phyloP scores from a whole-genome alignment of 2,329 filamentous ascomycete species.

The Samsoniella hepiali region DNA sequence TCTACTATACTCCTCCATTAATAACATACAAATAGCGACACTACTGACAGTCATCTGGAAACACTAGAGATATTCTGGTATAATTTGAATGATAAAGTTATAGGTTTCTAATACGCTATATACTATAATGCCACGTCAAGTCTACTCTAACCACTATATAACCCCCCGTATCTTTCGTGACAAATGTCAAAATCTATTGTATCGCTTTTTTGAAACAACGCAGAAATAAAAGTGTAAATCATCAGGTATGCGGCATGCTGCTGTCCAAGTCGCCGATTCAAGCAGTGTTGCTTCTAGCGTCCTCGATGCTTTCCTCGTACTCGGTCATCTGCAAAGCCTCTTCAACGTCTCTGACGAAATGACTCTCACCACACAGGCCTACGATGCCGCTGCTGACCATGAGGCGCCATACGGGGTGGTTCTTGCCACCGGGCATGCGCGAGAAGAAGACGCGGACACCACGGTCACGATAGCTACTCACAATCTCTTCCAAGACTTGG shows the following conservation, averaged over 20 bases:
- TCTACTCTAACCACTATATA: neutral
- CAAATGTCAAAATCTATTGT: neutral
- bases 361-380: slow-evolving; percentile 67
- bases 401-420: slow-evolving; percentile 62
- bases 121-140: neutral
- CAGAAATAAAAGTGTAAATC: slow-evolving; percentile 2
- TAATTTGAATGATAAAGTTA: neutral
- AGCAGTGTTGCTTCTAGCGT: slow-evolving; percentile 9
- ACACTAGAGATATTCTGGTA: neutral
- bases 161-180: neutral
- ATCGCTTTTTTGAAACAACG: slow-evolving; percentile 2
- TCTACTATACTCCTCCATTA: no score
- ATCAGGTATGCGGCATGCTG: neutral
- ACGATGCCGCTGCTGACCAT: slow-evolving; percentile 82
- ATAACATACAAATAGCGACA: no score
- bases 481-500: slow-evolving; percentile 88
- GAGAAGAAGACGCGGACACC: slow-evolving; percentile 77
- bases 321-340: slow-evolving; percentile 82
- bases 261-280: neutral
- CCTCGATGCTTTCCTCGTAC: slow-evolving; percentile 52
- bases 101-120: neutral
- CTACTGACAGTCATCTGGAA: neutral
- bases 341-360: slow-evolving; percentile 80
- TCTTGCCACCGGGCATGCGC: slow-evolving; percentile 46
- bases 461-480: slow-evolving; percentile 71